A percentile compares a stretch with the other conserved stretches of the same genome.
These are phyloP conservation scores for Aspergillus fischeri DNA, from an alignment of 2,329 filamentous ascomycete genomes.

Conservation along the genomic window DNA sequence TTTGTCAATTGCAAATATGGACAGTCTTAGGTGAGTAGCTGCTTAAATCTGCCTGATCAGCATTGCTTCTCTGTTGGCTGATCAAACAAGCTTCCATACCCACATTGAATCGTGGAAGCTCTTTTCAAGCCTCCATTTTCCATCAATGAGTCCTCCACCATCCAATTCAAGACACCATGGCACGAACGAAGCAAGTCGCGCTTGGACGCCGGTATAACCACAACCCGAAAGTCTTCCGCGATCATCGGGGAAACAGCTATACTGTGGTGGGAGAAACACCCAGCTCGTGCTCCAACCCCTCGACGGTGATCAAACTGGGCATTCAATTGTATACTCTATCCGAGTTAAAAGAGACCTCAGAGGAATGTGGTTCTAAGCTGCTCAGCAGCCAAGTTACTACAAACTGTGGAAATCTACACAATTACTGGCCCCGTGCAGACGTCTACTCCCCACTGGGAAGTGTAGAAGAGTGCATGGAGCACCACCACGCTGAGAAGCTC, in stretches of 20 bases:
- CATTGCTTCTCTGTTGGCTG: too few species aligned
- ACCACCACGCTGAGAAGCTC: constrained; percentile 10
- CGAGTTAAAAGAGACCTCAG: not conserved
- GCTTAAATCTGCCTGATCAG: too few species aligned
- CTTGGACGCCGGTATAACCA: not conserved
- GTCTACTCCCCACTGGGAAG: constrained; percentile 8
- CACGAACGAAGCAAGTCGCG: not conserved
- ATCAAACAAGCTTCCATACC: too few species aligned
- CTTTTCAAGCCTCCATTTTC: too few species aligned
- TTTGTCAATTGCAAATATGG: too few species aligned
- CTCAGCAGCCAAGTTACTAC: not conserved
- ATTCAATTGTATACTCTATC: not conserved
- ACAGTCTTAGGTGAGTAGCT: too few species aligned
- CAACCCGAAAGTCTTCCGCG: not conserved
- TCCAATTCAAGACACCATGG: not conserved
- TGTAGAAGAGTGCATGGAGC: constrained; percentile 12
- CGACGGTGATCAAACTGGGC: not conserved
- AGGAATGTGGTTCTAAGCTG: not conserved
- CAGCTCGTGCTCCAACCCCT: not conserved
- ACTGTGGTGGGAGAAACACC: not conserved
- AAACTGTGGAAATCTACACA: constrained; percentile 12
- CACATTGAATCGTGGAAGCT: too few species aligned
- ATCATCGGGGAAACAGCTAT: not conserved
- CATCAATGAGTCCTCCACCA: too few species aligned
- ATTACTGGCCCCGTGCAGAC: constrained; percentile 12